Evolutionary conservation across 148 eudicot species (phyloP), one percentile per base, ranked within the genome.

Genomic region (Arctostaphylos glauca): DNA sequence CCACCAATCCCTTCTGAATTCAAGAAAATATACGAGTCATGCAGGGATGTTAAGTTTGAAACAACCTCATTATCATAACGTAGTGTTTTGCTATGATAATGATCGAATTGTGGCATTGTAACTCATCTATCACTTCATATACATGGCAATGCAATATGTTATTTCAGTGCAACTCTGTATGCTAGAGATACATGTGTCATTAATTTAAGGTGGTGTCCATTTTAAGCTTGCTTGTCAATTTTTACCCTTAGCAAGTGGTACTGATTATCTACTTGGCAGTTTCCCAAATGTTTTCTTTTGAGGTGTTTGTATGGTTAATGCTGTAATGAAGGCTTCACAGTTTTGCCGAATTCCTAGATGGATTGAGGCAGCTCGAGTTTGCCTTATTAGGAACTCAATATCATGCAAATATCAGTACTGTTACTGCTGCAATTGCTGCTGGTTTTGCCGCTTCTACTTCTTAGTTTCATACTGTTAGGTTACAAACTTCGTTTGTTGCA

Each of bases 1-100:
- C 93, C 88, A 3, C 90, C 90, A 48, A 87, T 87, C 23, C 86
- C 79, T 18, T 84, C 89, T 43, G 95, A 92, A 84, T 91, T 87
- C 77, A 16, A 82, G 0, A 84, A 83, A 78, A 12, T 77, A 83
- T 74, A 62, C 16, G 78, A 83, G 46, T 6, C 83, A 59, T 70
- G 6, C 41, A 87, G 93, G 95, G 91, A 85, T 81, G 55, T 14
- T 47, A 56, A 68, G 55, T 54, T 38, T 77, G 74, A 38, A 70
- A 9, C 48, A 64, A 48, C 18, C 48, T 41, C 18, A 5, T 46
- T 19, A 53, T 9, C 41, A 8, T 6, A 38, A 81, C 62, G 16
- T 53, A 74, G 67, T 54, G 5, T 10, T 74, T 4, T 73, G 55
- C 68, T 60, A 18, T 67, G 54, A 50, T 18, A 50, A 8, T 25